Base-by-base conservation (phyloP, 2,329 filamentous ascomycete species). In the Aplosporella prunicola region DNA sequence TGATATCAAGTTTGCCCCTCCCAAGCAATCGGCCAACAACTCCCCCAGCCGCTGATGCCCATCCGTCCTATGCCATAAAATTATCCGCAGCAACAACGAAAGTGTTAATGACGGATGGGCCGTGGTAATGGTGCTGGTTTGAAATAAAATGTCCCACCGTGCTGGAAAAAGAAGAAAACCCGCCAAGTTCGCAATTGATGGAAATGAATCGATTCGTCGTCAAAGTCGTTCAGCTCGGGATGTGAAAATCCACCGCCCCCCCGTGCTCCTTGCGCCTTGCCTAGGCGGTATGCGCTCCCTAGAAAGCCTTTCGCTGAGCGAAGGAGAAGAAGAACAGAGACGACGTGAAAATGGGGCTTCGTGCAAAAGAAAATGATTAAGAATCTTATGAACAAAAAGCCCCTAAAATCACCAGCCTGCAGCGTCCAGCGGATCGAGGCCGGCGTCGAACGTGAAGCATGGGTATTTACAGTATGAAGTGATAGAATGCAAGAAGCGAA, bases 391-490 rank as follows among this genome's bases (percentile, higher is more conserved):
- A 28, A 28, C 13, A 14, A 28, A 7, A 28, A n/a, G 26, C 26
- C 14, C 14, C 9, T 8, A 28, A 28, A n/a, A 28, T 13, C n/a
- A 28, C n/a, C 17, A 39, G 30, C 36, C 36, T 33, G 36, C 36
- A 20, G 25, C 37, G 37, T 30, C 37, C 31, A 39, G 37, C 37
- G 24, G 26, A 28, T n/a, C n/a, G 30, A 31, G 20, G 35, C 35
- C 27, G 27, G 24, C n/a, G n/a, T n/a, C n/a, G 20, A 35, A 33
- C 28, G 37, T 22, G 30, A 35, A 40, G 37, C 31, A 16, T 30
- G 34, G 34, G 39, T 41, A 41, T 41, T 36, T 41, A 37, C 39
- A 41, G 28, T 30, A 36, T 25, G 27, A 14, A 20, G 28, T 27
- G 32, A 37, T 18, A 37, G 38, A 15, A 41, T 35, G 32, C 20